These are phyloP conservation scores for Cladosporium velox DNA, from an alignment of 2,329 filamentous ascomycete genomes.

Conservation along the genomic window DNA sequence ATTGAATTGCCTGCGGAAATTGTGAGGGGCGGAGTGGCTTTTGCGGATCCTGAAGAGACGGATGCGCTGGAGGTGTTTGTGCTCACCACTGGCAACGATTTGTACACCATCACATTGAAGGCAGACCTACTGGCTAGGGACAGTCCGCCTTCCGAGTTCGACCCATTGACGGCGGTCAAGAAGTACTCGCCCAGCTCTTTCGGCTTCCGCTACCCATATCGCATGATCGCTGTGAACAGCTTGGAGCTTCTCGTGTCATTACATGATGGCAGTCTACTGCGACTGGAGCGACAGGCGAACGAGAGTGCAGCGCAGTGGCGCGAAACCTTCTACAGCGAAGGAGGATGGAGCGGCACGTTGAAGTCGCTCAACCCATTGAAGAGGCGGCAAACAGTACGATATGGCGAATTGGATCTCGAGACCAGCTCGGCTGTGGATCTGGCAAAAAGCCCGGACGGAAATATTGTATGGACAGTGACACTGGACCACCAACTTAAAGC, in stretches of 20 bases:
- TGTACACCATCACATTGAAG: slow-evolving; percentile 81
- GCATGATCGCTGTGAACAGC: slow-evolving; percentile 72
- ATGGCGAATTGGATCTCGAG: slow-evolving; percentile 67
- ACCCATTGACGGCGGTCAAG: slow-evolving; percentile 75
- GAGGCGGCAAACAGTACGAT: slow-evolving; percentile 63
- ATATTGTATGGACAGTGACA: slow-evolving; percentile 73
- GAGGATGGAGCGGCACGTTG: slow-evolving; percentile 66
- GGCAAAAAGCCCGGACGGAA: slow-evolving; percentile 49
- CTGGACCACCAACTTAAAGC: slow-evolving; percentile 86
- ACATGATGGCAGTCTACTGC: slow-evolving; percentile 74
- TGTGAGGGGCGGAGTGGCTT: slow-evolving; percentile 73
- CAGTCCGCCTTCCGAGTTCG: slow-evolving; percentile 62
- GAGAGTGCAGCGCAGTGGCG: slow-evolving; percentile 63
- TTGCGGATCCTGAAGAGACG: slow-evolving; percentile 76
- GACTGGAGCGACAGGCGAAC: slow-evolving; percentile 63
- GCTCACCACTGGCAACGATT: slow-evolving; percentile 73
- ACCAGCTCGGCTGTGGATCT: slow-evolving; percentile 66
- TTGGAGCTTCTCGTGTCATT: slow-evolving; percentile 78
- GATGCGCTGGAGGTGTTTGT: slow-evolving; percentile 79
- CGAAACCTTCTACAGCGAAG: slow-evolving; percentile 70
- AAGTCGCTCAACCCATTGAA: slow-evolving; percentile 68
- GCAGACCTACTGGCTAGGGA: slow-evolving; percentile 75
- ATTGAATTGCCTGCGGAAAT: slow-evolving; percentile 81
- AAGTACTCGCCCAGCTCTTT: slow-evolving; percentile 72
- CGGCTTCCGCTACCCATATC: slow-evolving; percentile 75